Conservation (phyloP, 345 rosid genomes). For the Linum tenue region DNA sequence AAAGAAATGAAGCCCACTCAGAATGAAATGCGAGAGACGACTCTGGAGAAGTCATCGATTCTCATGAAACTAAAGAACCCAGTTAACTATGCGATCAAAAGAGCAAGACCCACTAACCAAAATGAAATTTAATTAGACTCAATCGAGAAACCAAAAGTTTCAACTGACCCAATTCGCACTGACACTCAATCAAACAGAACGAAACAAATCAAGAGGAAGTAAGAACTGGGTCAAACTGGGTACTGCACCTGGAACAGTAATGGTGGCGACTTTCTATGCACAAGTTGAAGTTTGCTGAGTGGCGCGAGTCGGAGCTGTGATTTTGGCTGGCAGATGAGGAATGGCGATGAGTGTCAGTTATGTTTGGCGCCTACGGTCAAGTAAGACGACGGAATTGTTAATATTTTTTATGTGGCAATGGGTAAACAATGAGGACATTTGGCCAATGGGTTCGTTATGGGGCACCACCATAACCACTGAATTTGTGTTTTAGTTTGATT, state of each 20-base stretch:
- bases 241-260: too few relatives aligned
- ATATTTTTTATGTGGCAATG: conserved; percentile 8
- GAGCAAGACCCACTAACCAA: not conserved
- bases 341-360: not conserved
- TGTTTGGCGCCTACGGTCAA: not conserved
- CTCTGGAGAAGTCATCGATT: not conserved
- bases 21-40: not conserved
- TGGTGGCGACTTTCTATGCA: too few relatives aligned
- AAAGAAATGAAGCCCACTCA: too few relatives aligned
- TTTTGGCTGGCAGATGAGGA: not conserved
- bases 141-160: too few relatives aligned
- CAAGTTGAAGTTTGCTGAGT: too few relatives aligned
- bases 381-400: not conserved
- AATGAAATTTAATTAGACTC: too few relatives aligned
- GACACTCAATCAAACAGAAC: too few relatives aligned
- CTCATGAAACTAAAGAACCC: not conserved
- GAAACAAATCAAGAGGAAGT: too few relatives aligned
- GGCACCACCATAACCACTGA: conserved; percentile 49
- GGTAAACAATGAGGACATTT: not conserved
- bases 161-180: too few relatives aligned
- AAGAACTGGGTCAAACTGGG: too few relatives aligned
- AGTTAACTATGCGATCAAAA: too few relatives aligned
- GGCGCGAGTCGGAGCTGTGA: too few relatives aligned
- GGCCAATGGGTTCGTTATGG: not conserved
- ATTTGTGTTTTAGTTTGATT: conserved; percentile 2